Percentiles rank a stretch among this genome's conserved stretches.
These are phyloP conservation scores for Phylloporus gajari DNA, from an alignment of 1,284 basidiomycete species.

Conservation along the genomic window DNA sequence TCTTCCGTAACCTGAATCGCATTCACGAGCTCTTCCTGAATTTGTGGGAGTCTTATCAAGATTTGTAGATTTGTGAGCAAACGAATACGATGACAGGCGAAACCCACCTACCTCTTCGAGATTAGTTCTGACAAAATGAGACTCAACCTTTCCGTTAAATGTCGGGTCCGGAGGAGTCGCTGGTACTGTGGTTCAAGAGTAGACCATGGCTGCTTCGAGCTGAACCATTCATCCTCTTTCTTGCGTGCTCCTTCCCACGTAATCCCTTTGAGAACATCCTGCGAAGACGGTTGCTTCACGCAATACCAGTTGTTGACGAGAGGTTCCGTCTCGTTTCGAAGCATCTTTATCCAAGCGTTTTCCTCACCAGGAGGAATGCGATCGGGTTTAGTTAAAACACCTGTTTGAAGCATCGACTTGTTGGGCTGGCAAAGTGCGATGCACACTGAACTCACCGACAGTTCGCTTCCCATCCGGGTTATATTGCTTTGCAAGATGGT, in stretches of 20 bases:
- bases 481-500: conserved; percentile 63
- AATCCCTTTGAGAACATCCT: conserved; percentile 63
- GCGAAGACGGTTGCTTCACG: conserved; percentile 75
- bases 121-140: conserved; percentile 67
- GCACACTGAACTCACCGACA: conserved; percentile 63
- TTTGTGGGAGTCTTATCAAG: conserved; percentile 66
- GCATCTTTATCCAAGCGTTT: conserved; percentile 65
- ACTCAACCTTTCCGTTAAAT: conserved; percentile 66
- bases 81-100: background rate
- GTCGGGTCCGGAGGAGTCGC: conserved; percentile 63
- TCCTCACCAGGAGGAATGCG: conserved; percentile 74
- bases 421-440: background rate
- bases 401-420: conserved; percentile 46
- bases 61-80: conserved; percentile 3
- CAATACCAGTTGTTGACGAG: conserved; percentile 77
- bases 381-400: conserved; percentile 86
- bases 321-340: conserved; percentile 65
- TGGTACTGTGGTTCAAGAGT: conserved; percentile 60
- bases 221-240: conserved; percentile 76
- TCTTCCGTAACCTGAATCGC: conserved; percentile 53
- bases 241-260: conserved; percentile 69
- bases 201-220: conserved; percentile 65
- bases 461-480: conserved; percentile 73
- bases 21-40: conserved; percentile 61
- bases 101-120: conserved; percentile 56